Conservation (phyloP, 2,329 filamentous ascomycete genomes). For the Verticillium klebahnii region DNA sequence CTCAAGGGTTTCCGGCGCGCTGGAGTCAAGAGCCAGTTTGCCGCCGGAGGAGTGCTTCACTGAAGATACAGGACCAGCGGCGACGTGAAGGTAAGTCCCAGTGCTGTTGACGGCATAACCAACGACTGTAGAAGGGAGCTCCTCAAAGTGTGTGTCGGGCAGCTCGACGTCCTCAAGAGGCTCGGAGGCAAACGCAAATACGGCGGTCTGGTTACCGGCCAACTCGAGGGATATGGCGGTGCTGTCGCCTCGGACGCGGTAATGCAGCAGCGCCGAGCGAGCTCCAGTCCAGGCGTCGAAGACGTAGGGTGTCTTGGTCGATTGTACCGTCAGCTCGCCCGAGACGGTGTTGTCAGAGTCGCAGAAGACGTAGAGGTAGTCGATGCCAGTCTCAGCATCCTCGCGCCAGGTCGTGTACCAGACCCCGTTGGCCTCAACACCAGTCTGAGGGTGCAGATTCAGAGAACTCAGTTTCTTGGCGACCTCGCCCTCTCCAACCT, state of each 20-base stretch:
- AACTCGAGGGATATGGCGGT: constrained; percentile 4
- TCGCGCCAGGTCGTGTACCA: constrained; percentile 7
- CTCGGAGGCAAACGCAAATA: not conserved
- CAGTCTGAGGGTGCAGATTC: constrained; percentile 1
- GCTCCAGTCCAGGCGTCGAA: constrained; percentile 7
- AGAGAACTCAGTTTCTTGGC: not conserved
- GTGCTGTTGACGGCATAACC: not conserved
- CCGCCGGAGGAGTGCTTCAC: no score
- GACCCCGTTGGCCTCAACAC: not conserved
- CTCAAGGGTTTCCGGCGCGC: not conserved
- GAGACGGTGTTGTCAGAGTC: not conserved
- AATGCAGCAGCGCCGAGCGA: not conserved
- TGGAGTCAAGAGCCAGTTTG: not conserved
- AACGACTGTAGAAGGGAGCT: not conserved
- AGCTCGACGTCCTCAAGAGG: not conserved
- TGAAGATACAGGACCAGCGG: not conserved
- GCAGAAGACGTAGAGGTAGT: constrained; percentile 5
- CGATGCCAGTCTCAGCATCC: not conserved
- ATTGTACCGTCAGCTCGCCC: constrained; percentile 1
- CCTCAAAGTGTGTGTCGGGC: not conserved
- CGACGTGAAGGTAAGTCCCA: not conserved
- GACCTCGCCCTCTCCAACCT: not conserved
- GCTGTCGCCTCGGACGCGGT: not conserved
- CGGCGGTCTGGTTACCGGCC: constrained; percentile 4
- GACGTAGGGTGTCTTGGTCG: not conserved